phyloP scores from a whole-genome alignment of 768 basidiomycete genomes.

The Rhodocollybia butyracea region DNA sequence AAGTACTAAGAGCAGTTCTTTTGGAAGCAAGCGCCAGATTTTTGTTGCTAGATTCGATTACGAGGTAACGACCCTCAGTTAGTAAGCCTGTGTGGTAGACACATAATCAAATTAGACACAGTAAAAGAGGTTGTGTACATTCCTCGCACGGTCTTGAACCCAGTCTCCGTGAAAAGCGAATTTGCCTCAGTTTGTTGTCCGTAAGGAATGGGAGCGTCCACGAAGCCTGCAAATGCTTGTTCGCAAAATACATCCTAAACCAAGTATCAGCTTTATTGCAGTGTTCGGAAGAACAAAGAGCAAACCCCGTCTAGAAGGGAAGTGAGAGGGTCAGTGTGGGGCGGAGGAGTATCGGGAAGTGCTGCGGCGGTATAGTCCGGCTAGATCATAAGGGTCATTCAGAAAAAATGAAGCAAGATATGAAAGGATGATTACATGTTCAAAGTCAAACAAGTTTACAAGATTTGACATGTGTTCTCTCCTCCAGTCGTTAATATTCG shows the following conservation, averaged over 20 bases:
- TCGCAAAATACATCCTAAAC: no score
- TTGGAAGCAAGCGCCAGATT: neutral
- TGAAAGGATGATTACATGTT: neutral
- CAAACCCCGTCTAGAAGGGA: neutral
- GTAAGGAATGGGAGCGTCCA: neutral
- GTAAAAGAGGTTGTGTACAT: neutral
- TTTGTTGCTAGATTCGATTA: no score
- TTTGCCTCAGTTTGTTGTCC: neutral
- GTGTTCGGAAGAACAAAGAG: neutral
- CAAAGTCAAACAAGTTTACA: neutral
- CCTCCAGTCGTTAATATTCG: slow-evolving; percentile 6
- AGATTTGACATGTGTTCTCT: slow-evolving; percentile 7
- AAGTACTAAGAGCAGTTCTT: neutral
- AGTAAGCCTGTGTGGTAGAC: neutral
- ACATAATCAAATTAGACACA: neutral
- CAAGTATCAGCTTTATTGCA: neutral
- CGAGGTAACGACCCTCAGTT: slow-evolving; percentile 2
- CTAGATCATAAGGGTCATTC: neutral
- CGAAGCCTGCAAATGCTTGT: neutral
- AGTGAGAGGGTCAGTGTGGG: neutral
- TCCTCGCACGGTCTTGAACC: slow-evolving; percentile 3
- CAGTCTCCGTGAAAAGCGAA: neutral
- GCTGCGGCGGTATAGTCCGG: neutral
- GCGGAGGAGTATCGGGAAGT: neutral
- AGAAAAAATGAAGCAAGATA: neutral